Evolutionary conservation across 352 stramenopile genomes (phyloP).

Genomic region (Albugo laibachii): DNA sequence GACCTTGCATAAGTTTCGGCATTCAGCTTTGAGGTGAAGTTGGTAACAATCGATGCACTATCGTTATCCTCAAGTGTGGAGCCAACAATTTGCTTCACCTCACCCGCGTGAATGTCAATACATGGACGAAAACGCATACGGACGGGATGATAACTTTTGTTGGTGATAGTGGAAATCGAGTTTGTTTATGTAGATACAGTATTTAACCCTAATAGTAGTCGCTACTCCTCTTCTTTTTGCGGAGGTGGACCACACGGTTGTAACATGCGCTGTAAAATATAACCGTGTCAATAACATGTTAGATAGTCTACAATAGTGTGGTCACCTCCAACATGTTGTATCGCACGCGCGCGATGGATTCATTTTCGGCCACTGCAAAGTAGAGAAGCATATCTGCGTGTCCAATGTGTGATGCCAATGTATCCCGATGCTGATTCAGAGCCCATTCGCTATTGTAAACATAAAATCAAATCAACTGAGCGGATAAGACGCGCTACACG

Average conservation of each 20-base stretch:
- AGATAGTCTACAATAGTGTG: too few species aligned
- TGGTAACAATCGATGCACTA: slow-evolving; percentile 50
- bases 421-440: slow-evolving; percentile 97
- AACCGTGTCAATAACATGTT: too few species aligned
- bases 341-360: slow-evolving; percentile 85
- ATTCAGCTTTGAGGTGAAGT: slow-evolving; percentile 79
- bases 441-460: slow-evolving; percentile 80
- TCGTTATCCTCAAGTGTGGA: slow-evolving; percentile 87
- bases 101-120: slow-evolving; percentile 94
- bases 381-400: slow-evolving; percentile 96
- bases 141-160: background rate
- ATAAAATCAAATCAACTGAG: background rate
- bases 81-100: slow-evolving; percentile 98
- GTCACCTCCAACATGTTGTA: slow-evolving; percentile 79
- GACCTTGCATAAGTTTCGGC: slow-evolving; percentile 55
- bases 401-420: slow-evolving; percentile 90
- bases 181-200: too few species aligned
- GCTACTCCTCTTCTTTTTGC: too few species aligned
- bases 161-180: background rate
- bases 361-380: slow-evolving; percentile 95
- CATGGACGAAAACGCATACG: slow-evolving; percentile 93
- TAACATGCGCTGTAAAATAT: too few species aligned
- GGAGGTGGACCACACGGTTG: too few species aligned
- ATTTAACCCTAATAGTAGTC: too few species aligned
- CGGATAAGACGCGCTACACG: slow-evolving; percentile 8